Conservation (phyloP, 208 protist genomes). For the Trypanosoma scelopori region DNA sequence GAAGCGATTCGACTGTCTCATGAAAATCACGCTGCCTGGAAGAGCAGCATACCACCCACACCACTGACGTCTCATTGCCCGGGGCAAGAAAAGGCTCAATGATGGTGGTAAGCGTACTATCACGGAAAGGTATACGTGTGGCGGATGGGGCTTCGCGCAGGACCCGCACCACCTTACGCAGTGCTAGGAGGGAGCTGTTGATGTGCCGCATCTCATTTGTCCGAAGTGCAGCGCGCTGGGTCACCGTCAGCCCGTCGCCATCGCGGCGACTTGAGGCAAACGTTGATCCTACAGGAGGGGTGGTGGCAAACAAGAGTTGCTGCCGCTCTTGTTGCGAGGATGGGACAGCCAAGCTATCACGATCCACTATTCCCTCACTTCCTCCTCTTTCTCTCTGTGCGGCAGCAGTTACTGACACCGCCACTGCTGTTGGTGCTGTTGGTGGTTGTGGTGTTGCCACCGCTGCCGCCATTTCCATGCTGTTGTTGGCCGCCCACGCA, state of each 20-base stretch:
- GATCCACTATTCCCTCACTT: background rate
- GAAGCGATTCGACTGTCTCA: constrained; percentile 71
- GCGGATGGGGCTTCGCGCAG: constrained; percentile 25
- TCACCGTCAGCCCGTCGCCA: constrained; percentile 16
- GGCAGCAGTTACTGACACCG: too few relatives aligned
- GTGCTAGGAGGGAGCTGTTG: constrained; percentile 80
- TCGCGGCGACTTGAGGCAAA: constrained; percentile 3
- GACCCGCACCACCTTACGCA: constrained; percentile 75
- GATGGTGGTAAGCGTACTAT: constrained; percentile 64
- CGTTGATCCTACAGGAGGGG: constrained; percentile 4
- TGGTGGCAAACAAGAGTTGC: background rate
- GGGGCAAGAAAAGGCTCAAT: constrained; percentile 65
- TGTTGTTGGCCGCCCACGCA: background rate
- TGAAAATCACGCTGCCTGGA: constrained; percentile 53
- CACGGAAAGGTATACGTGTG: constrained; percentile 61
- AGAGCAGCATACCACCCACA: constrained; percentile 68
- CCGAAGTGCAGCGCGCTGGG: constrained; percentile 25
- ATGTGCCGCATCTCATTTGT: constrained; percentile 59
- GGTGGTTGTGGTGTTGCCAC: too few relatives aligned
- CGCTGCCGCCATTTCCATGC: too few relatives aligned
- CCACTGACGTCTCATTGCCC: constrained; percentile 13
- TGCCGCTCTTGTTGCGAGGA: background rate
- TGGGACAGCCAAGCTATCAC: background rate
- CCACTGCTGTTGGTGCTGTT: too few relatives aligned
- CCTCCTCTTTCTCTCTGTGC: too few relatives aligned